Evolutionary conservation across 2,329 filamentous ascomycete species (phyloP), one percentile per base, ranked within the genome.

Genomic region (Trichoderma brevicompactum): DNA sequence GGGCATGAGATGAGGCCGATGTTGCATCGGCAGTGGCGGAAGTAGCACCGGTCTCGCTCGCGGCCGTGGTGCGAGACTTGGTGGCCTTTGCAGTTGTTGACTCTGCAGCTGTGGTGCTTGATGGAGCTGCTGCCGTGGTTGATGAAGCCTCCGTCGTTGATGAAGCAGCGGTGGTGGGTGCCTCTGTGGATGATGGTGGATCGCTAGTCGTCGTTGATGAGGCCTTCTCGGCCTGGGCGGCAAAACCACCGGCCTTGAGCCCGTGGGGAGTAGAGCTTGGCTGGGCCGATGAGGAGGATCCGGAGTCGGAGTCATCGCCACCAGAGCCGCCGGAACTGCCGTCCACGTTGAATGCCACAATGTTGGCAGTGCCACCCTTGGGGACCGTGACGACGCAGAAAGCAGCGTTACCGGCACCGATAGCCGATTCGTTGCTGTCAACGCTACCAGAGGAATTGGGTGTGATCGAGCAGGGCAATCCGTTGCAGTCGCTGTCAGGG

Each of bases 361-460:
- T 86, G 71, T 86, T 87, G 49, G 90, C 91, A 63, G 82, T 86
- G 54, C 78, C 77, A 32, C 91, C 91, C 70, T 85, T 84, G 49
- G 87, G 81, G 15, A 92, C 87, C 13, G 91, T 94, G 12, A 91
- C 91, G 54, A 93, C 90, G 71, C 91, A 94, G 77, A 92, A 94
- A 48, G 81, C 79, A 17, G 87, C 85, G 70, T 85, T 87, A 36
- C 90, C 90, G 15, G 90, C 91, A 58, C 91, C 90, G 15, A 78
- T 77, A 44, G 85, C 79, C 36, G 77, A 73, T 19, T 82, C 76
- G 17, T 82, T 76, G 71, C 88, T 89, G 8, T 77, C 80, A 65
- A 93, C 86, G 48, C 83, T 81, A 60, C 86, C 87, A 62, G 87
- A 80, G 55, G 84, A 79, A 28, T 81, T 78, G 6, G 89, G 87